Percentiles rank a stretch among this genome's conserved stretches.
Conservation (phyloP, 768 basidiomycete genomes). For the Leccinellum albellum region DNA sequence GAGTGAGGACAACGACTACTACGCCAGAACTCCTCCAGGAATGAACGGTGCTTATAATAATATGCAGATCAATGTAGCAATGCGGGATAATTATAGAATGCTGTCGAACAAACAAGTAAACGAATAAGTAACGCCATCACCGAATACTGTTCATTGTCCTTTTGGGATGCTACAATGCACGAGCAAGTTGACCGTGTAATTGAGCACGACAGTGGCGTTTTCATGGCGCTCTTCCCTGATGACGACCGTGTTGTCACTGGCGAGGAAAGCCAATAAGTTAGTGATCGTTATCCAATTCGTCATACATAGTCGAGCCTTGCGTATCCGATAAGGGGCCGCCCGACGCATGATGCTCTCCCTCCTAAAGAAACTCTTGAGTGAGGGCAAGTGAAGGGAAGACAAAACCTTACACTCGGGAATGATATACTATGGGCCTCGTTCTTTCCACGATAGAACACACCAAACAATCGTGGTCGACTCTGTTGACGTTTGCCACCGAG, state of each 20-base stretch:
- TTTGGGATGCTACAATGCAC: too few relatives aligned
- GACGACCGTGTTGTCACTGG: too few relatives aligned
- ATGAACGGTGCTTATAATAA: background rate
- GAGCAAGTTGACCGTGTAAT: too few relatives aligned
- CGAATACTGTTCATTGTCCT: too few relatives aligned
- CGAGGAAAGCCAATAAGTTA: conserved; percentile 9
- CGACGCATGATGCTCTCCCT: conserved; percentile 8
- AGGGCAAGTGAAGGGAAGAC: background rate
- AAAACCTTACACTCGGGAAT: conserved; percentile 12
- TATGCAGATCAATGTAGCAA: background rate
- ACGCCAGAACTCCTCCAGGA: background rate
- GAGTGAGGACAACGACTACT: too few relatives aligned
- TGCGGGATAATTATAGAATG: background rate
- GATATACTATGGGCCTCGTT: conserved; percentile 2
- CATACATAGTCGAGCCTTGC: conserved; percentile 1
- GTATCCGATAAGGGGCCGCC: background rate
- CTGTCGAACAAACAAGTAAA: background rate
- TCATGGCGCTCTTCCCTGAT: too few relatives aligned
- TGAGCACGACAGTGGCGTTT: too few relatives aligned
- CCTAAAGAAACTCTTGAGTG: background rate
- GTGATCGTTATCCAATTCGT: conserved; percentile 1
- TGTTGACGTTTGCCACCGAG: conserved; percentile 18
- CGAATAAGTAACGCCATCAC: background rate
- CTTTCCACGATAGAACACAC: conserved; percentile 27
- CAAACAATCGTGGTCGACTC: conserved; percentile 30